These are phyloP conservation scores for Tuber indicum DNA, from an alignment of 495 filamentous ascomycete genomes.

Conservation along the genomic window DNA sequence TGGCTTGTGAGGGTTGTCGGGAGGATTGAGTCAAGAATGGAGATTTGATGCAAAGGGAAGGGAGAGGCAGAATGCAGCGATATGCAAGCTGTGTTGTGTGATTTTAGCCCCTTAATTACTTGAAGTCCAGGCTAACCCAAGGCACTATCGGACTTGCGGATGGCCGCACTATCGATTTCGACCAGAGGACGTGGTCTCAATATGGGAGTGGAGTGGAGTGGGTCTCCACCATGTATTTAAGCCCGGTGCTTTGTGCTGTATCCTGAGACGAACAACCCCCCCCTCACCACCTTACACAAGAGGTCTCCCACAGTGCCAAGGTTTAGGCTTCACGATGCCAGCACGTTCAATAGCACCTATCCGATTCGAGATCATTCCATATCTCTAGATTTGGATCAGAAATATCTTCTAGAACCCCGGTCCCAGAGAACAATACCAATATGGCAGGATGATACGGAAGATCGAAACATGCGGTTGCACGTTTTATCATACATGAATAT, in stretches of 20 bases:
- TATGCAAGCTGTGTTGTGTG: not conserved
- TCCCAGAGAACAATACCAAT: not conserved
- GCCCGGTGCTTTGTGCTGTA: too few relatives aligned
- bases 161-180: too few relatives aligned
- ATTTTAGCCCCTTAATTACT: not conserved
- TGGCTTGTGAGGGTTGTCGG: not conserved
- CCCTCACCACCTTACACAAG: too few relatives aligned
- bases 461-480: not conserved
- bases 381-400: not conserved
- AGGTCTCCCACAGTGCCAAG: too few relatives aligned
- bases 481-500: not conserved
- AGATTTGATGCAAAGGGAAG: not conserved
- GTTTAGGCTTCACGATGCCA: not conserved
- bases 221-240: too few relatives aligned
- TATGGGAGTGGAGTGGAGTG: too few relatives aligned
- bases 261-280: too few relatives aligned
- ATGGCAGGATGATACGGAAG: not conserved
- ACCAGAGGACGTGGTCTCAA: too few relatives aligned
- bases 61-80: not conserved
- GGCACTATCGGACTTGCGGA: not conserved
- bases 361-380: not conserved
- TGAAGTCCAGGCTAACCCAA: not conserved
- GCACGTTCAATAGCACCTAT: not conserved
- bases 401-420: not conserved
- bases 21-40: not conserved